Base-by-base conservation (phyloP, 148 eudicot species). In the Fagopyrum tataricum region DNA sequence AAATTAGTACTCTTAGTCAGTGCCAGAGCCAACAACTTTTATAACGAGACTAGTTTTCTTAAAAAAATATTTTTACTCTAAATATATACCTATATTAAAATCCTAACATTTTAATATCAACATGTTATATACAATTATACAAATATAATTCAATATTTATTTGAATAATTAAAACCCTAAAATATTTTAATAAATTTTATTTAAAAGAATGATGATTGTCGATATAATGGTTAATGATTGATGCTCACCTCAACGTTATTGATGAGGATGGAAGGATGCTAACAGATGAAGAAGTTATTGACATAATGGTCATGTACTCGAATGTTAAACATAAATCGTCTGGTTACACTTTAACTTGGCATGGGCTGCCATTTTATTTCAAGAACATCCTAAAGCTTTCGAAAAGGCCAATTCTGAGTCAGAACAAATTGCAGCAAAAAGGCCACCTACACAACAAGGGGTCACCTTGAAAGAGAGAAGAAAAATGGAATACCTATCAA, bases 311-410 rank as follows among this genome's bases (percentile, higher is more conserved):
- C 7, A 90, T 91, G 97, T 95, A 95, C 82, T 78, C 91, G 56
- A 95, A 95, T 82, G 98, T 97, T 12, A 96, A 97, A 49, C 98
- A 95, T 85, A 97, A 95, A 84, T 91, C 98, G 40, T 95, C 98
- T 0, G 98, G 90, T 69, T 97, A 95, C 70, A 87, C 87, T 53
- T 85, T 86, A 24, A 95, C 81, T 85, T 95, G 98, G 98, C 81
- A 86, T 95, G 98, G 98, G 90, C 97, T n/a, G 85, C 91, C 42
- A 64, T 88, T 62, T 80, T 90, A 37, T 75, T 95, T 52, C 96
- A 90, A 79, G 74, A 86, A 37, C 80, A 95, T 67, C 98, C 98
- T 23, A 82, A 91, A 74, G 26, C 81, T 40, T 78, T 95, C 42
- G 71, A 79, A 73, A 87, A 74, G 74, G 98, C 97, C 44, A 91